Base-by-base conservation (phyloP, 805 yeast genomes). In the Wickerhamiella qilinensis region DNA sequence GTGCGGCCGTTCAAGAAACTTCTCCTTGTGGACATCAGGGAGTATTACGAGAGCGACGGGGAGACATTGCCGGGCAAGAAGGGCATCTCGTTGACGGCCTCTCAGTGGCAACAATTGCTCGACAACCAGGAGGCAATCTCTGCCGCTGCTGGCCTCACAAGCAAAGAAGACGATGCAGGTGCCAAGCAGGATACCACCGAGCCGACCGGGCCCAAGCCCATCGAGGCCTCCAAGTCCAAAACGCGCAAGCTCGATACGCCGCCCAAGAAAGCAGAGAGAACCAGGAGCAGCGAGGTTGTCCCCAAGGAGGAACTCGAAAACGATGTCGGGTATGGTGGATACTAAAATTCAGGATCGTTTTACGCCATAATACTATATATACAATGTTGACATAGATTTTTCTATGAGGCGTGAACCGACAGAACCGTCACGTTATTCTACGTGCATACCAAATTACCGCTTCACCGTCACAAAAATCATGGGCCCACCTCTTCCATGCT, bases 51-150 rank as follows among this genome's bases (percentile, higher is more conserved):
- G 18, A 64, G 64, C 38, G 71, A 73, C 37, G 77, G 77, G 3
- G 76, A 74, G 43, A 64, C 68, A 62, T 67, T 68, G 42, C 96
- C 96, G 0, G 93, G 94, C 1, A 77, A 73, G 51, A 86, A 85
- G 57, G 77, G 49, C 25, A 46, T 46, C 29, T 39, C 49, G 5
- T 35, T 46, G 19, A 46, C 45, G 4, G 35, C 21, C 2, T 47
- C 37, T n/a, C 47, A 44, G 19, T 46, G 38, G 34, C 15, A 30
- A 20, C 31, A 4, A 7, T 22, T 46, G 19, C 3, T 21, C 14
- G 40, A 37, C 17, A 30, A 33, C 19, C 11, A 18, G 3, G 33
- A 30, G 2, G 34, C 20, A 11, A 41, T 45, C 30, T 20, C 35
- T 19, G 16, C 20, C 20, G 42, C 40, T 5, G 34, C 40, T 12